Base-by-base conservation (phyloP, 768 basidiomycete species). In the Lentinula lateritia region DNA sequence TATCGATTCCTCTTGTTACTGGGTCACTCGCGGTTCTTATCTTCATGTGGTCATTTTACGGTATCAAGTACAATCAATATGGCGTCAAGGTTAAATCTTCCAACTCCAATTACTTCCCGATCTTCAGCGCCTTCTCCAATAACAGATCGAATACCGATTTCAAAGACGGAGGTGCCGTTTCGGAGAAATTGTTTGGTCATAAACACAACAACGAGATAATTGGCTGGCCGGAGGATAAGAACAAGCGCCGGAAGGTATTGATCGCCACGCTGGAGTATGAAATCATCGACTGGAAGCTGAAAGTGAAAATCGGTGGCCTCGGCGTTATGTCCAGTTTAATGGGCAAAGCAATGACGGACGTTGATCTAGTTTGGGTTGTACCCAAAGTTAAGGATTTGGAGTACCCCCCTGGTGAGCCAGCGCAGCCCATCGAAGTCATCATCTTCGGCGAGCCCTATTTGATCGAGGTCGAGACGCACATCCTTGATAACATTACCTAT, bases 321-420 rank as follows among this genome's bases (percentile, higher is more conserved):
- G 95, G 95, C 80, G 95, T 96, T 77, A 97, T 97, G 95, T 96
- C 95, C 6, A 89, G 88, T 74, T 79, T 97, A 39, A 97, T 97
- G 95, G 95, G 95, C 65, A 97, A 96, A 74, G 94, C 95, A 6
- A 97, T 97, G 95, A 92, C 90, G 52, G 95, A 97, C 70, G 95
- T 96, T 58, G 95, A 97, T 71, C 77, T 97, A 50, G 78, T 97
- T 61, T 97, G 95, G 95, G 88, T 97, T 53, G 71, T 96, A n/a
- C 95, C 95, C 52, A 97, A 97, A 70, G 95, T 97, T 66, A 94
- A 95, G 75, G 95, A 97, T 68, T 64, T 97, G 7, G 94, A 96
- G 54, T 97, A 97, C 69, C 95, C 95, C 36, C 83, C 86, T 45
- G 95, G 95, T 34, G 94, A 96, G 0, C 92, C 91, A 46, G 89